Base-by-base conservation (phyloP, 371 early-diverging fungal species). In the Rhizopus stolonifer region DNA sequence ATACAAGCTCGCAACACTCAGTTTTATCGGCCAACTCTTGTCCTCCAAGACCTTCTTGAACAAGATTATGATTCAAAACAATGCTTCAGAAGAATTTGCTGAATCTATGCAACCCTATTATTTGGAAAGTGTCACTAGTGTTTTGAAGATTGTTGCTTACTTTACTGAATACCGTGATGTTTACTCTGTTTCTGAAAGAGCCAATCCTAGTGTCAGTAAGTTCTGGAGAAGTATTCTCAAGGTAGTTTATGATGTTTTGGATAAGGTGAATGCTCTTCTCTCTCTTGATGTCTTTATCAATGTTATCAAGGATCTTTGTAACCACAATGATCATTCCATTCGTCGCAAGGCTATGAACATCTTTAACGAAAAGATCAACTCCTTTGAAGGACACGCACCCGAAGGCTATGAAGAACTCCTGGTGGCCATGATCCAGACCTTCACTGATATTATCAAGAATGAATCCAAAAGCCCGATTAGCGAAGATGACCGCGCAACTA, bases 321-420 rank as follows among this genome's bases (percentile, higher is more conserved):
- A 74, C 23, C 88, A 93, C 58, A 58, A 68, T 32, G 88, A 92
- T 46, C 52, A 61, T 24, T 67, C 78, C 23, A 83, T 94, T 46
- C 87, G 91, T 49, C 86, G 89, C 64, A 88, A 88, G 67, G 86
- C 89, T n/a, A 78, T 94, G 74, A 72, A 73, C 14, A 76, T 95
- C 54, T 84, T 94, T 62, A 83, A 87, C 64, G 78, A 86, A 49
- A 84, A 84, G 58, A 67, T 93, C 23, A 56, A 64, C 10, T 72
- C 72, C 14, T 66, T 84, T 25, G 67, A 74, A 2, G 71, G 71
- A 43, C 71, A 70, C 24, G 65, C 65, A 31, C 64, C 74, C 26
- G 72, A 66, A 57, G 72, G 61, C 14, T 76, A 76, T 4, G 71
- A 73, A 46, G 61, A 65, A 14, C 43, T 53, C 9, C 60, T 84